A percentile compares a stretch with the other conserved stretches of the same genome.
Conservation (phyloP, 768 basidiomycete genomes). For the Russula foetens region DNA sequence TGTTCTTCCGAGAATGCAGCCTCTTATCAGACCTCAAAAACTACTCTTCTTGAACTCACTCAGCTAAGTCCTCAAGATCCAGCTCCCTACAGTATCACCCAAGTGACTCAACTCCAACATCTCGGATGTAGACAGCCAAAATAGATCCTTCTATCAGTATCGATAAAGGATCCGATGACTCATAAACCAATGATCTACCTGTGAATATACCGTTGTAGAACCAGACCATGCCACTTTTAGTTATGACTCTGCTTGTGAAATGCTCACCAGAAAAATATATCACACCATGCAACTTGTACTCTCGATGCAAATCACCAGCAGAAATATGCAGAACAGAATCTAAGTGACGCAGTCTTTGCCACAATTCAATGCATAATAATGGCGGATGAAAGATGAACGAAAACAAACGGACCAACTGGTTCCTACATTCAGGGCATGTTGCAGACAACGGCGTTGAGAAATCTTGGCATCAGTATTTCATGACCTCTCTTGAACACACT, state of each 20-base stretch:
- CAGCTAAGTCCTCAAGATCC: no score
- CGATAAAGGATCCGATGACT: not conserved
- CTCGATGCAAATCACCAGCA: not conserved
- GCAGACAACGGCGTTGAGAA: not conserved
- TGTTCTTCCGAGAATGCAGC: no score
- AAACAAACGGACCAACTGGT: not conserved
- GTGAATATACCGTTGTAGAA: not conserved
- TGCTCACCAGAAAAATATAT: not conserved
- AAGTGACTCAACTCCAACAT: no score
- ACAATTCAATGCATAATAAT: not conserved
- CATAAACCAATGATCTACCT: not conserved
- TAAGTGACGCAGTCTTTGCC: not conserved
- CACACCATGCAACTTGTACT: not conserved
- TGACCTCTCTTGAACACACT: no score
- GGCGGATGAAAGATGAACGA: not conserved
- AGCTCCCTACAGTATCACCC: no score
- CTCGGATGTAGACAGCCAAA: not conserved
- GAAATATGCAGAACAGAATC: not conserved
- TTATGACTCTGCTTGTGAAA: no score
- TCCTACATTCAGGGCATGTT: not conserved
- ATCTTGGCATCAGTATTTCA: no score
- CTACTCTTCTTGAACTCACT: no score
- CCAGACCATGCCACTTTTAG: not conserved
- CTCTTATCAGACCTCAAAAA: no score
- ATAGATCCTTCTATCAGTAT: not conserved